phyloP scores from a whole-genome alignment of 768 basidiomycete species.

The Tephrocybe rancida region DNA sequence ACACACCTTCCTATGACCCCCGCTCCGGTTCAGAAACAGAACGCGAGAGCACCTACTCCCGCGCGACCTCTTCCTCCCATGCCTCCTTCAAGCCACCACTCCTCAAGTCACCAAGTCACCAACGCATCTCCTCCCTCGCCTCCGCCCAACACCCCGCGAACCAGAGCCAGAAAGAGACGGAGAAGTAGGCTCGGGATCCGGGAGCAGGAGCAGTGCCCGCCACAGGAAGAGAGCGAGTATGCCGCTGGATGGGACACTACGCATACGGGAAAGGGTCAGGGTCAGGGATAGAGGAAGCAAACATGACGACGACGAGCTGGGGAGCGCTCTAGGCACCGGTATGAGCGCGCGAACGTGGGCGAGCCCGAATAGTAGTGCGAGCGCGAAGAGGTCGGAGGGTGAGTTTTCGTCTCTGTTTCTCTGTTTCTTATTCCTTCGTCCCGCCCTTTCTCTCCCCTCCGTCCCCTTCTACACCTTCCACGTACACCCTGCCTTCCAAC shows the following conservation, averaged over 20 bases:
- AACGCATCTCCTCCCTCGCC: conserved; percentile 9
- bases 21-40: conserved; percentile 85
- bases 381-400: conserved; percentile 32
- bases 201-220: conserved; percentile 6
- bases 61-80: background rate
- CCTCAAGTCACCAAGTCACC: too few relatives aligned
- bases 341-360: conserved; percentile 53
- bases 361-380: conserved; percentile 27
- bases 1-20: conserved; percentile 28
- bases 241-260: too few relatives aligned
- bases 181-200: background rate
- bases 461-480: too few relatives aligned
- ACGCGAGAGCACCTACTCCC: conserved; percentile 49
- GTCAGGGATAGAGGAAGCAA: conserved; percentile 28
- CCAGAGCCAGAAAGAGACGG: background rate
- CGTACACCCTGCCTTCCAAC: too few relatives aligned
- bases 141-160: background rate
- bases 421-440: background rate
- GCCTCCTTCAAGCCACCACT: background rate
- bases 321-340: conserved; percentile 49
- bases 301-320: conserved; percentile 1
- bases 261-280: too few relatives aligned
- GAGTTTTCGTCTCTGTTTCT: background rate
- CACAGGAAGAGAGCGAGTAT: too few relatives aligned
- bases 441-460: too few relatives aligned